phyloP scores from a whole-genome alignment of 192 early-diverging fungal species.

The Thamnidium elegans region DNA sequence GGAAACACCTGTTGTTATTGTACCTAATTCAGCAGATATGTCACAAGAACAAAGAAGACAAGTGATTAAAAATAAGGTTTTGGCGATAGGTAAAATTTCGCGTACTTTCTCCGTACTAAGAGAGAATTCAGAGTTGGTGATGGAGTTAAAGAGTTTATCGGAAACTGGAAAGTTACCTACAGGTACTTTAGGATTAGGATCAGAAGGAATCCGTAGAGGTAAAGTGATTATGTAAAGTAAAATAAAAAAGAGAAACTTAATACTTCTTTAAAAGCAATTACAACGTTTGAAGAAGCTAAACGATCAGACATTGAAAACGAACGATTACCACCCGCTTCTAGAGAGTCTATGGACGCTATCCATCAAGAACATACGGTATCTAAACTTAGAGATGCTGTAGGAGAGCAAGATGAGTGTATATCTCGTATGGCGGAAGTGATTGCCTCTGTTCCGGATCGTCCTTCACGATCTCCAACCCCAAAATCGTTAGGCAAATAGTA shows the following conservation, averaged over 20 bases:
- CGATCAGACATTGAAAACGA: constrained; percentile 91
- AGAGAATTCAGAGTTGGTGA: constrained; percentile 86
- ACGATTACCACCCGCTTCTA: constrained; percentile 75
- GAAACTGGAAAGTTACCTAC: constrained; percentile 77
- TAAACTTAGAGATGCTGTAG: constrained; percentile 23
- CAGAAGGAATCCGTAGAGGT: constrained; percentile 87
- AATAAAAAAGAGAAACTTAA: too few relatives aligned
- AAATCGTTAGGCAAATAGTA: too few relatives aligned
- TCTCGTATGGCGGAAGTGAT: constrained; percentile 26
- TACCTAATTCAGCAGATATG: constrained; percentile 7
- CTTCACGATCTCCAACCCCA: not conserved
- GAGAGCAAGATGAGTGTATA: constrained; percentile 21
- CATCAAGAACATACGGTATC: constrained; percentile 13
- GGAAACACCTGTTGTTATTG: constrained; percentile 5
- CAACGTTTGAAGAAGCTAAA: constrained; percentile 90
- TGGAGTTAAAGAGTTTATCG: constrained; percentile 86
- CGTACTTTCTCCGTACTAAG: constrained; percentile 85
- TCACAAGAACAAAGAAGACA: constrained; percentile 63
- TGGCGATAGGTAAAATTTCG: constrained; percentile 88
- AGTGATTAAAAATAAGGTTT: constrained; percentile 82
- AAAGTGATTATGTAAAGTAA: not conserved
- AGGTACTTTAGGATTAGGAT: constrained; percentile 82
- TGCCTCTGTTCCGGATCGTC: not conserved
- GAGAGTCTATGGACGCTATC: constrained; percentile 39
- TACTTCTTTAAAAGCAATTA: constrained; percentile 57